Evolutionary conservation across 2,329 filamentous ascomycete species (phyloP).

Genomic region (Penicillium oxalicum): DNA sequence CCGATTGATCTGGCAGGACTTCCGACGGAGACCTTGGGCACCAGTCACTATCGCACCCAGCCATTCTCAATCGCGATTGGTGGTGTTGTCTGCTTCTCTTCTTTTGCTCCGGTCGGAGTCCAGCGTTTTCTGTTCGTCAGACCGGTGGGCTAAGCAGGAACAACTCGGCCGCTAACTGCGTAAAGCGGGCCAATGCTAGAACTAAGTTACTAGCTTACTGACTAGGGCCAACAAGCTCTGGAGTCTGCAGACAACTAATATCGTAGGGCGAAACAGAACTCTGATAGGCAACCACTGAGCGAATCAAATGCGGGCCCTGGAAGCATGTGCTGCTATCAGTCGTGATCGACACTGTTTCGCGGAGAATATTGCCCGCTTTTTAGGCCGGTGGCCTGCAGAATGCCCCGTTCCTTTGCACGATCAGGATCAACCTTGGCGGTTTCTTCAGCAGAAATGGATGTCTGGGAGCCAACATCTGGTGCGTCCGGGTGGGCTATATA

Average conservation of each 20-base stretch:
- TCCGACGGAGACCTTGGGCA: constrained; percentile 1
- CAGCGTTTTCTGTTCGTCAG: not conserved
- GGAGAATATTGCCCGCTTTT: not conserved
- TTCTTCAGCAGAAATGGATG: no score
- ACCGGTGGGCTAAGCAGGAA: not conserved
- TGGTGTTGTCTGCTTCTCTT: not conserved
- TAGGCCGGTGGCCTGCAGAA: not conserved
- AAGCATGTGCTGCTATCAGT: constrained; percentile 24
- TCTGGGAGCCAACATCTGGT: no score
- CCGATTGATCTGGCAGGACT: not conserved
- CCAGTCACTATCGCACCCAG: not conserved
- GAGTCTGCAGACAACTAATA: not conserved
- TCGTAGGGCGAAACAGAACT: no score
- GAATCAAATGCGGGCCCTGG: constrained; percentile 25
- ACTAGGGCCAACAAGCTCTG: not conserved
- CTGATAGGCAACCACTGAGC: not conserved
- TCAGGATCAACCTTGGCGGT: no score
- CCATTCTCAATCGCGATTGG: not conserved
- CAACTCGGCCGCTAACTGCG: not conserved
- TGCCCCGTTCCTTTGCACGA: not conserved
- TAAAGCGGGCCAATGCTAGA: not conserved
- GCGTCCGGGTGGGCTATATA: no score
- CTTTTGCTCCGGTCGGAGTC: constrained; percentile 1
- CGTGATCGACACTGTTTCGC: constrained; percentile 4
- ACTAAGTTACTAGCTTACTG: no score